Percentiles rank a stretch among this genome's conserved stretches.
phyloP scores from a whole-genome alignment of 495 filamentous ascomycete species.

The Symbiotaphrina buchneri region DNA sequence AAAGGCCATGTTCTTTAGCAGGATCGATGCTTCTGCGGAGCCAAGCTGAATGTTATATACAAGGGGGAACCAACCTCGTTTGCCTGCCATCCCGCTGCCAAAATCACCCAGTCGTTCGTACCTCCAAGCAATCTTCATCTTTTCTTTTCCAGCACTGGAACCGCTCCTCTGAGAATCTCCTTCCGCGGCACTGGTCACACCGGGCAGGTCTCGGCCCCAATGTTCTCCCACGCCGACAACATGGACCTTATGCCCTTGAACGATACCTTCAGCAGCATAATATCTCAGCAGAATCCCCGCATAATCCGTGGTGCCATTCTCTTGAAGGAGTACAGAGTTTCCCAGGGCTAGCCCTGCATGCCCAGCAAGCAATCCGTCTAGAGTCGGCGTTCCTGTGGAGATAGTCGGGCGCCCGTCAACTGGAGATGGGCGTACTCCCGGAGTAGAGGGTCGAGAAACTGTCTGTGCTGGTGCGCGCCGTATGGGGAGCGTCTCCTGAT shows the following conservation, averaged over 20 bases:
- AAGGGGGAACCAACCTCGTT: conserved; percentile 21
- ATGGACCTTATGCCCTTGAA: conserved; percentile 79
- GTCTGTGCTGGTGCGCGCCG: conserved; percentile 11
- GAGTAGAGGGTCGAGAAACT: conserved; percentile 18
- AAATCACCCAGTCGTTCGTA: conserved; percentile 69
- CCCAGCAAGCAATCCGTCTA: conserved; percentile 70
- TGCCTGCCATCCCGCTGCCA: conserved; percentile 24
- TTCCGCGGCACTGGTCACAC: conserved; percentile 27
- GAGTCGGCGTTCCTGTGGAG: conserved; percentile 67
- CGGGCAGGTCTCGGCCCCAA: conserved; percentile 72
- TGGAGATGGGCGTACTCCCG: conserved; percentile 71
- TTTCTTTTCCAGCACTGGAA: too few species aligned
- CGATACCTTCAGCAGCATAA: conserved; percentile 81
- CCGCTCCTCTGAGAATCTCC: conserved; percentile 19
- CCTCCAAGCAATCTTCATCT: conserved; percentile 98
- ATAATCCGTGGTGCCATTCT: conserved; percentile 89
- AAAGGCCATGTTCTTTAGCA: too few species aligned
- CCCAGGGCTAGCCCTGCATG: conserved; percentile 79
- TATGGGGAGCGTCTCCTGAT: background rate
- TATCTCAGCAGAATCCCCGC: conserved; percentile 64
- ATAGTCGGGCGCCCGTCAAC: conserved; percentile 74
- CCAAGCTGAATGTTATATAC: too few species aligned
- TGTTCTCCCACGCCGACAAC: conserved; percentile 54
- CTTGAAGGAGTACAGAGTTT: conserved; percentile 61
- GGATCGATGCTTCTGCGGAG: too few species aligned